Percentiles rank a stretch among this genome's conserved stretches.
These are phyloP conservation scores for Pleurozium schreberi DNA, from an alignment of 225 moss, liverwort and hornwort species.

Conservation along the genomic window DNA sequence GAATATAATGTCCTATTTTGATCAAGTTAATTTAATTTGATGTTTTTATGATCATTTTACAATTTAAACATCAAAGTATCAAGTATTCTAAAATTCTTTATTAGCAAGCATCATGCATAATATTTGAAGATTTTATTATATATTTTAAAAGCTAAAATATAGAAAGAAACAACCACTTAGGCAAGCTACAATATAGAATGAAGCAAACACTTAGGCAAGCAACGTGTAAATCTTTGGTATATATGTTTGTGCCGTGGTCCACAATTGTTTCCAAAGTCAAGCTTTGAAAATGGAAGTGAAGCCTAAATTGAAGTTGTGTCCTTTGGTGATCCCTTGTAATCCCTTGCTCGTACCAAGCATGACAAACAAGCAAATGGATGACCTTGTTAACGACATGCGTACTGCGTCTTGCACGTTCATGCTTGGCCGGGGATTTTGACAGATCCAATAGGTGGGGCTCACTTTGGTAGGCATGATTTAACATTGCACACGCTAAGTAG, in stretches of 20 bases:
- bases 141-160: neutral
- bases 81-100: neutral
- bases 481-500: too few relatives aligned
- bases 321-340: rapidly evolving
- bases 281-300: too few relatives aligned
- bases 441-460: too few relatives aligned
- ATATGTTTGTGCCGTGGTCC: too few relatives aligned
- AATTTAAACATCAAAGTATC: neutral
- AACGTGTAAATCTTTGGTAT: too few relatives aligned
- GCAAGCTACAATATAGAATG: too few relatives aligned
- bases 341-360: rapidly evolving
- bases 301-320: neutral
- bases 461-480: too few relatives aligned
- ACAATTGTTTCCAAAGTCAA: too few relatives aligned
- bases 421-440: too few relatives aligned
- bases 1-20: neutral
- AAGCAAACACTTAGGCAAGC: too few relatives aligned
- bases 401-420: too few relatives aligned
- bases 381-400: rapidly evolving
- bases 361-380: neutral
- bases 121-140: neutral
- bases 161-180: too few relatives aligned
- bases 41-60: neutral
- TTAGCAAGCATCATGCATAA: neutral
- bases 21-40: neutral